Percentiles rank a stretch among this genome's conserved stretches.
phyloP scores from a whole-genome alignment of 164 flowering plant genomes.

The grape (Vitis vinifera) region ASM3070453v1 NC_081818.1:26963001-26963500 shows the following conservation, averaged over 20 bases:
- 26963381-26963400: background rate
- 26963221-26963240: background rate
- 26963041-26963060: no score
- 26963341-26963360: no score
- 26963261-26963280: background rate
- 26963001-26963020: background rate
- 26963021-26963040: background rate
- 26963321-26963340: background rate
- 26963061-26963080: no score
- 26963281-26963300: background rate
- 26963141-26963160: slow-evolving; percentile 15
- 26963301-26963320: background rate
- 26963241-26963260: background rate
- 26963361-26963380: no score
- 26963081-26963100: background rate
- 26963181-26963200: background rate
- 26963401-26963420: no score
- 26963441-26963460: no score
- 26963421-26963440: no score
- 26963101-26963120: slow-evolving; percentile 3
- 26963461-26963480: no score
- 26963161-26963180: background rate
- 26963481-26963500: no score
- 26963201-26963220: background rate
- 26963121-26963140: slow-evolving; percentile 14